Percentiles rank a stretch among this genome's conserved stretches.
Evolutionary conservation across 169 alveolate genomes (phyloP).

Genomic region (Eimeria maxima): DNA sequence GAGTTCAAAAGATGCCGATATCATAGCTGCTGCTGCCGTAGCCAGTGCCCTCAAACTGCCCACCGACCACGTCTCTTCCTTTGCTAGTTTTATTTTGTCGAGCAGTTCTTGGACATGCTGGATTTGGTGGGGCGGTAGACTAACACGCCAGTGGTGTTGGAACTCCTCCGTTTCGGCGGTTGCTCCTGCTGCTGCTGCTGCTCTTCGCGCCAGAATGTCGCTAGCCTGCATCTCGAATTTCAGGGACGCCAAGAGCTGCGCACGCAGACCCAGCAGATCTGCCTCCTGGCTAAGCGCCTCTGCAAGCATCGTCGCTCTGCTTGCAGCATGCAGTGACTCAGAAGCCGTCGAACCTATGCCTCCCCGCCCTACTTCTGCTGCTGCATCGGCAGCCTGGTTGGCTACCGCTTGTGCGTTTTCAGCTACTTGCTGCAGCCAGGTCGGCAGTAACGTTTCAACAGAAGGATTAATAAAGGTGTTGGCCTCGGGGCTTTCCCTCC

Average conservation of each 20-base stretch:
- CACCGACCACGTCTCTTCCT: neutral
- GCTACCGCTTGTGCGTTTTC: neutral
- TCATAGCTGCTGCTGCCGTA: neutral
- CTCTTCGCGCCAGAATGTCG: neutral
- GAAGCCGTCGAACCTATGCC: neutral
- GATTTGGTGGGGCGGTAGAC: neutral
- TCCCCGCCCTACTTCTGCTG: neutral
- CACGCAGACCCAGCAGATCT: neutral
- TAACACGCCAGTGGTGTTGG: neutral
- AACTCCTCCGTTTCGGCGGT: neutral
- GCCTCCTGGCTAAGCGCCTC: neutral
- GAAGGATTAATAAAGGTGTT: neutral
- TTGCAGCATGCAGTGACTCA: neutral
- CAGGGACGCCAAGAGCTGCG: neutral
- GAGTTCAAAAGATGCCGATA: neutral
- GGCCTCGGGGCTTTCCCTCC: neutral
- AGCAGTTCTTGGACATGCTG: neutral
- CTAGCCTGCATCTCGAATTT: neutral
- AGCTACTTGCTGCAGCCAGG: neutral
- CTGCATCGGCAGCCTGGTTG: neutral
- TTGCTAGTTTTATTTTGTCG: neutral
- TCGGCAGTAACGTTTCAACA: neutral
- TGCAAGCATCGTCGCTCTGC: neutral
- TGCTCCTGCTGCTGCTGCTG: conserved; percentile 10
- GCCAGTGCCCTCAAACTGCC: neutral